Percentiles rank a stretch among this genome's conserved stretches.
These are phyloP conservation scores for Cymodocea nodosa DNA, from an alignment of 116 monocot genomes.

Conservation along the genomic window DNA sequence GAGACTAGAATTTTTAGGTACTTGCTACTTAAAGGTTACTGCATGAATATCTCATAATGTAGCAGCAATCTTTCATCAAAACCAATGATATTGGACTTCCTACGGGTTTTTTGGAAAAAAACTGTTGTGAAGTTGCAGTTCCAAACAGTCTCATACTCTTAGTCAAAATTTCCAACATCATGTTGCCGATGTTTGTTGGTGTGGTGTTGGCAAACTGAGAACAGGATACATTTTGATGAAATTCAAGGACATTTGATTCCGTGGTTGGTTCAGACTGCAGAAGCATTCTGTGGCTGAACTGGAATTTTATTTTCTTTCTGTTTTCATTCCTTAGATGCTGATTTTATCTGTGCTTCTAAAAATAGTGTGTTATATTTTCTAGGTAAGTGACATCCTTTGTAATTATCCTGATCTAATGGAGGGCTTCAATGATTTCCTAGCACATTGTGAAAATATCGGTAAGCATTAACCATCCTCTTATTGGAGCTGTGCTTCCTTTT, in stretches of 20 bases:
- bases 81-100: slow-evolving; percentile 49
- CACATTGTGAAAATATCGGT: slow-evolving; percentile 80
- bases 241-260: no score
- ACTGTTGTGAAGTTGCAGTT: no score
- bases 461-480: slow-evolving; percentile 1
- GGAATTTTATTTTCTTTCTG: no score
- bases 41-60: slow-evolving; percentile 50
- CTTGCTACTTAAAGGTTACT: neutral
- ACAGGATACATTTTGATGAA: no score
- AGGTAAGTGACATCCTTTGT: slow-evolving; percentile 73
- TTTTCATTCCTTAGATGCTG: neutral
- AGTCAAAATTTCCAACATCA: no score
- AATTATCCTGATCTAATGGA: slow-evolving; percentile 87
- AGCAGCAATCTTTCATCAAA: slow-evolving; percentile 98
- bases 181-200: no score
- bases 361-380: slow-evolving; percentile 8
- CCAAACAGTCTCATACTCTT: no score
- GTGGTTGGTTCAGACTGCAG: no score
- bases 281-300: no score
- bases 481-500: neutral
- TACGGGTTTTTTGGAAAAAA: slow-evolving; percentile 1
- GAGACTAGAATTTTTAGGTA: neutral
- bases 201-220: no score
- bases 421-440: slow-evolving; percentile 74
- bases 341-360: neutral